Evolutionary conservation across 768 basidiomycete genomes (phyloP), one percentile per base, ranked within the genome.

Genomic region (Phaeotremella skinneri): DNA sequence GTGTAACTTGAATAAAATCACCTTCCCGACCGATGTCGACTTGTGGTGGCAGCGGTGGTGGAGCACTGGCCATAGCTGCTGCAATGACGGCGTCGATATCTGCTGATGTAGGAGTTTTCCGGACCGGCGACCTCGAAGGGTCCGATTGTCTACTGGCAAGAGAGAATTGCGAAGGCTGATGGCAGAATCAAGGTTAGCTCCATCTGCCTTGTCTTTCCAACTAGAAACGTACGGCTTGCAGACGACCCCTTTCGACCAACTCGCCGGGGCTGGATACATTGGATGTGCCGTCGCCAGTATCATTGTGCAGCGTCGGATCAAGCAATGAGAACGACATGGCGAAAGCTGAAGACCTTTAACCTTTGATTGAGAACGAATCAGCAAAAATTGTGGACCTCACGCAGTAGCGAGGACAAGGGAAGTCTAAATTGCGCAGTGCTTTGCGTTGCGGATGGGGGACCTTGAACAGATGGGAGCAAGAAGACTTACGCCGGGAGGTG

Each of bases 51-150:
- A 61, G 69, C 11, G 64, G 0, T 84, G 84, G 48, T 2, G 82
- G 75, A n/a, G 83, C 80, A 4, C 85, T 80, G 5, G 89, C 84
- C 61, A 89, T 93, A n/a, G 91, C 91, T 78, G 87, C 83, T 73
- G 89, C 88, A 62, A 96, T 96, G 69, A 91, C 83, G 2, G 90
- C 89, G 74, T 96, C 91, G 73, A 94, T 92, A 68, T 90, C 89
- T 78, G 89, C 88, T 2, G 87, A 69, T 13, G 64, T 76, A 6
- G 67, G 74, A n/a, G 29, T 7, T 29, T 29, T 7, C 7, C 30
- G 6, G 13, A 50, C 25, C 6, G 49, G 49, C 49, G 49, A 50
- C 5, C 17, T 50, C 23, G 49, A 50, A 7, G 43, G 23, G 23
- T 45, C 23, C 9, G 9, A 9, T 13, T 13, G 7, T 21, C 43